These are phyloP conservation scores for Nepenthes alata DNA, from an alignment of 179 eudicot species.

Conservation along the genomic window DNA sequence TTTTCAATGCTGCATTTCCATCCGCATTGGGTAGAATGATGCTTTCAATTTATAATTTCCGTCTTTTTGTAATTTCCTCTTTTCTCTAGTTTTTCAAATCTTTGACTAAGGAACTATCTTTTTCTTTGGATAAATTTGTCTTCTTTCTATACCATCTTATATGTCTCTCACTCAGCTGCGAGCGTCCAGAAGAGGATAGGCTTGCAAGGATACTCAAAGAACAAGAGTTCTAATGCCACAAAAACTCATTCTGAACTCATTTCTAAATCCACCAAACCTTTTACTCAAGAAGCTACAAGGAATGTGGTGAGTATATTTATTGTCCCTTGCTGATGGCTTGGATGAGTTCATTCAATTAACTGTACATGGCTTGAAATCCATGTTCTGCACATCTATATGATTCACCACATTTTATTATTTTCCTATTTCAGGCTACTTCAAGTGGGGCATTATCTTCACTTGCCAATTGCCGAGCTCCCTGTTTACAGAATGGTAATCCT, in stretches of 20 bases:
- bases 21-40: neutral
- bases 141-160: constrained; percentile 4
- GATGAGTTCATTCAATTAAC: neutral
- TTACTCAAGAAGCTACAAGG: constrained; percentile 23
- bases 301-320: constrained; percentile 30
- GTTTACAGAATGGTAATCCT: constrained; percentile 8
- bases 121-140: neutral
- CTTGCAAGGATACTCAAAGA: constrained; percentile 22
- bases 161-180: constrained; percentile 22
- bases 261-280: constrained; percentile 22
- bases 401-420: neutral
- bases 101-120: too few species aligned
- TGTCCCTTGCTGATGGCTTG: neutral
- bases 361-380: neutral
- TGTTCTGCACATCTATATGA: neutral
- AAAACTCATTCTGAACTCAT: constrained; percentile 18
- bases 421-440: constrained; percentile 15
- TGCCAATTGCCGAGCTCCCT: constrained; percentile 15
- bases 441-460: constrained; percentile 10
- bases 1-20: neutral
- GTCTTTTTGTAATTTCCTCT: too few species aligned
- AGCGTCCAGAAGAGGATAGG: constrained; percentile 22
- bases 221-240: constrained; percentile 19
- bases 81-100: too few species aligned
- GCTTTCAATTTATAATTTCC: neutral